phyloP scores from a whole-genome alignment of 2,329 filamentous ascomycete genomes.

The Albifimbria verrucaria region DNA sequence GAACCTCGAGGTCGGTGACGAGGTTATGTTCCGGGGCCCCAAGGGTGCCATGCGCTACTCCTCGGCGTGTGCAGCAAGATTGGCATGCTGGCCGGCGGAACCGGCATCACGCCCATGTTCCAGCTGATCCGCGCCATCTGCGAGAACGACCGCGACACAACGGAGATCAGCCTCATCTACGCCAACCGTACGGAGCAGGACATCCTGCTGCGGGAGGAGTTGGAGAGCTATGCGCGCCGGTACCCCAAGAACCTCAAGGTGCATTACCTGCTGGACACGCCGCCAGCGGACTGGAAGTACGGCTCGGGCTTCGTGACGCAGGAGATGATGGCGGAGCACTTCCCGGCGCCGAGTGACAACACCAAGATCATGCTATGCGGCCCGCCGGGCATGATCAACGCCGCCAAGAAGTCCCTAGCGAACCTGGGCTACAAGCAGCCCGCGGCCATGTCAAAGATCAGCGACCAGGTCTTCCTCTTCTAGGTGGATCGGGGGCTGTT shows the following conservation, averaged over 20 bases:
- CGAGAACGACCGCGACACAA: constrained; percentile 56
- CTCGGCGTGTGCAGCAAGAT: constrained; percentile 39
- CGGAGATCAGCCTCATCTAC: constrained; percentile 55
- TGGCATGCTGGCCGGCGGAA: constrained; percentile 52
- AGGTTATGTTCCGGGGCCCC: constrained; percentile 50
- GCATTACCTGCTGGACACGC: constrained; percentile 50
- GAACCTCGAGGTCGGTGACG: constrained; percentile 43
- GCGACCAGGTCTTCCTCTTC: constrained; percentile 54
- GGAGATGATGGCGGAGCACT: constrained; percentile 43
- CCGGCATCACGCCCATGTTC: constrained; percentile 31
- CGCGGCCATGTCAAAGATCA: constrained; percentile 46
- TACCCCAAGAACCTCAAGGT: constrained; percentile 54
- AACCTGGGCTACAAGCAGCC: constrained; percentile 49
- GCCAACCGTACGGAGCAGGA: constrained; percentile 57
- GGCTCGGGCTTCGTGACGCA: constrained; percentile 49
- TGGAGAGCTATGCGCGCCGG: constrained; percentile 48
- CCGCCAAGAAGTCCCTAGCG: constrained; percentile 47
- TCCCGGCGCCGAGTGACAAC: constrained; percentile 43
- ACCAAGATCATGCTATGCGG: constrained; percentile 58
- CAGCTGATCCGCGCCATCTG: constrained; percentile 63
- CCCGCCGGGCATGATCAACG: constrained; percentile 58
- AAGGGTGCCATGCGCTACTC: constrained; percentile 55
- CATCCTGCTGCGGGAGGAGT: constrained; percentile 54
- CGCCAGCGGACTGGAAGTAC: constrained; percentile 43
- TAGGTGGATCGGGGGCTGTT: constrained; percentile 20